These are phyloP conservation scores for Linderniella brevidens DNA, from an alignment of 257 asterid species.

Conservation along the genomic window DNA sequence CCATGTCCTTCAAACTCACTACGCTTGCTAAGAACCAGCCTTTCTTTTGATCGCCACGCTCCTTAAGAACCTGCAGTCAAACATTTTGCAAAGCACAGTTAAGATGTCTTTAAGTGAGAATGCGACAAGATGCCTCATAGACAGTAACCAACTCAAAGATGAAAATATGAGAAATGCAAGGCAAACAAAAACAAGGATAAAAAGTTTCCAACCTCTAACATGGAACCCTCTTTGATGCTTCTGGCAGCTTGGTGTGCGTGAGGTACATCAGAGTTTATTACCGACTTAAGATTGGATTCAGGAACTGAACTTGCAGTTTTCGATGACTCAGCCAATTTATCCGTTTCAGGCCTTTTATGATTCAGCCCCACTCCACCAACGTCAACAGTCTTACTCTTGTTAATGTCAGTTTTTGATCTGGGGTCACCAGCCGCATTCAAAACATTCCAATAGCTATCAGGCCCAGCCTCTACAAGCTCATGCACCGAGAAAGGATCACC, in stretches of 20 bases:
- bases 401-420: constrained; percentile 20
- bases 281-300: constrained; percentile 21
- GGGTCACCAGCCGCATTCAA: constrained; percentile 16
- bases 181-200: not conserved
- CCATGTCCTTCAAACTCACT: constrained; percentile 45
- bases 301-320: constrained; percentile 20
- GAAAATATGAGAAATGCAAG: not conserved
- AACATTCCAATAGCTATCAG: constrained; percentile 51
- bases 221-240: constrained; percentile 50
- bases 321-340: constrained; percentile 1
- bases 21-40: constrained; percentile 78
- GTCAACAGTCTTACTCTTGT: constrained; percentile 14
- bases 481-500: constrained; percentile 62
- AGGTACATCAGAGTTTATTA: constrained; percentile 9
- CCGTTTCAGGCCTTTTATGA: constrained; percentile 22
- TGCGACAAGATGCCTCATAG: too few relatives aligned
- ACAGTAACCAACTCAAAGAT: not conserved
- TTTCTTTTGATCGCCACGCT: constrained; percentile 36
- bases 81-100: constrained; percentile 9
- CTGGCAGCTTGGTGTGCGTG: constrained; percentile 1
- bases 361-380: constrained; percentile 20
- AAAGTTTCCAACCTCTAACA: constrained; percentile 67
- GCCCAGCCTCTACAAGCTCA: constrained; percentile 60
- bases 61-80: constrained; percentile 59
- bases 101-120: not conserved